Evolutionary conservation across 192 early-diverging fungal genomes (phyloP), one percentile per base, ranked within the genome.

Genomic region (Spizellomyces punctatus): DNA sequence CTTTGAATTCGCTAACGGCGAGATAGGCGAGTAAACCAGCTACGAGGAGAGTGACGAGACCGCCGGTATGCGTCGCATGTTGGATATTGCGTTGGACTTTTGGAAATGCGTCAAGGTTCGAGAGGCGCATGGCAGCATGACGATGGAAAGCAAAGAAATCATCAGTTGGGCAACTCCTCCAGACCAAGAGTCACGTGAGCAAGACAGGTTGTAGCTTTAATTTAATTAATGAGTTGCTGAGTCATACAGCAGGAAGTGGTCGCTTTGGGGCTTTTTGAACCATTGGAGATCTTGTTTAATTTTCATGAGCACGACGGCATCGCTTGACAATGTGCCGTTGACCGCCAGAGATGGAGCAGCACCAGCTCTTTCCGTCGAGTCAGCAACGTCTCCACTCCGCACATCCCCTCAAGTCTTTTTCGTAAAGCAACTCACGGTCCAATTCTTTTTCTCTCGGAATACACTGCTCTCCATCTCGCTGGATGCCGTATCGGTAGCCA

Each of bases 81-180:
- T 93, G 90, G 68, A 92, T 90, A 49, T 90, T 89, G 36, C 79
- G 74, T 66, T 97, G 94, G 52, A 96, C 88, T 77, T 97, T 97
- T 16, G 90, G 91, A 68, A 97, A 97, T 9, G 91, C 95, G 82
- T 97, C 94, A 46, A 91, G 82, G 10, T 50, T 41, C 8, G 71
- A 46, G 1, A 81, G 58, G 67, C 47, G 73, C 50, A 17, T 56
- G 19, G 41, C 14, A 42, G 50, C 50, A 19, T n/a, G 12, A 12
- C 4, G 50, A 54, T n/a, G 14, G 17, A 54, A 54, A 54, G 27
- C 3, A 36, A 36, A 3, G 27, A 36, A 36, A 36, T 36, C 27
- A 2, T 0, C 0, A 36, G 27, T 36, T 36, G 27, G 27, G 27
- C 27, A 36, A 36, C 0, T 2, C 27, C 27, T 36, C 27, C 0